phyloP scores from a whole-genome alignment of 1,284 basidiomycete genomes.

The Nidula niveotomentosa region DNA sequence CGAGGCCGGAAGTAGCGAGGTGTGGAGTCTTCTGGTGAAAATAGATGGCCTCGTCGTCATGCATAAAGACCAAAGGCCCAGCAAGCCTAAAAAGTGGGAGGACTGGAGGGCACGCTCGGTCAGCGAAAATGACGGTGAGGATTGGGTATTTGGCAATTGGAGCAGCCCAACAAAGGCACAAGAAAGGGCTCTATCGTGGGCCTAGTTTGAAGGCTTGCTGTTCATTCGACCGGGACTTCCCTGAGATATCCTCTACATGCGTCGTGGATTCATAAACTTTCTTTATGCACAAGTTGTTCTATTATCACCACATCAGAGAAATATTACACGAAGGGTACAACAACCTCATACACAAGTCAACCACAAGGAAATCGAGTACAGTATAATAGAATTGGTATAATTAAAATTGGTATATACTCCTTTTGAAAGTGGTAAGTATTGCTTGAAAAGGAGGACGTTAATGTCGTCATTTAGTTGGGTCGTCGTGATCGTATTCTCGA shows the following conservation, averaged over 20 bases:
- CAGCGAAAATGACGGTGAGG: slow-evolving; percentile 22
- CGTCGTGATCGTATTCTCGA: slow-evolving; percentile 50
- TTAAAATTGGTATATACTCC: too few relatives aligned
- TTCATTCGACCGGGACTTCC: too few relatives aligned
- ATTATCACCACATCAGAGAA: too few relatives aligned
- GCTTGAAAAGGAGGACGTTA: too few relatives aligned
- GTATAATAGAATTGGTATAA: too few relatives aligned
- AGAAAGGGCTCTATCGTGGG: neutral
- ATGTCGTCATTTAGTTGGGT: slow-evolving; percentile 27
- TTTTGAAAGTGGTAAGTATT: too few relatives aligned
- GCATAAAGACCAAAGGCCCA: slow-evolving; percentile 2
- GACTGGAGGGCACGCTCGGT: slow-evolving; percentile 35
- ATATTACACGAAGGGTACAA: too few relatives aligned
- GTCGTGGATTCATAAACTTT: too few relatives aligned
- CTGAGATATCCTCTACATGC: too few relatives aligned
- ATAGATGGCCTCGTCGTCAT: slow-evolving; percentile 34
- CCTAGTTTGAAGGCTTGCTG: neutral
- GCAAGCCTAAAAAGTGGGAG: slow-evolving; percentile 28
- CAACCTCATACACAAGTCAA: too few relatives aligned
- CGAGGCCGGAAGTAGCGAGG: slow-evolving; percentile 38
- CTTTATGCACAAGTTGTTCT: too few relatives aligned
- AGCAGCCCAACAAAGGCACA: slow-evolving; percentile 10
- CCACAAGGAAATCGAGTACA: too few relatives aligned
- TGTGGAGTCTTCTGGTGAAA: slow-evolving; percentile 33
- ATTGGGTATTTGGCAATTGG: slow-evolving; percentile 44